A percentile compares a stretch with the other conserved stretches of the same genome.
phyloP scores from a whole-genome alignment of 805 yeast species.

The Pichia cabralensis region DNA sequence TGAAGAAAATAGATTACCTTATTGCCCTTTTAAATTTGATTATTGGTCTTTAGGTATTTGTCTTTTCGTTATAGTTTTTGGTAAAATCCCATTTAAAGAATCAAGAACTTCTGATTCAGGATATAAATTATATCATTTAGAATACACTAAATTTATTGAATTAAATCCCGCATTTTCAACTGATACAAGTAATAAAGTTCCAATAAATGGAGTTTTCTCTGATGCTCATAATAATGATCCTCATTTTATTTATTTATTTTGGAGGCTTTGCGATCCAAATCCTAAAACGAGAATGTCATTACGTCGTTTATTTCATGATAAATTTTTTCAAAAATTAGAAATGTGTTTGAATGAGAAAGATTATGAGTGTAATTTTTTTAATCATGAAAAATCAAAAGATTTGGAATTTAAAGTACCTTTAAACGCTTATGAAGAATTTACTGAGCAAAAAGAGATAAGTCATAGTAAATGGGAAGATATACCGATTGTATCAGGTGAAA shows the following conservation, averaged over 20 bases:
- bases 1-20: conserved; percentile 17
- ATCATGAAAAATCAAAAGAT: conserved; percentile 9
- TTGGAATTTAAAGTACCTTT: conserved; percentile 6
- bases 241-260: conserved; percentile 27
- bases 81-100: conserved; percentile 49
- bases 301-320: conserved; percentile 45
- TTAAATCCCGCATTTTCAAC: conserved; percentile 36
- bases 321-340: conserved; percentile 52
- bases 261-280: conserved; percentile 66
- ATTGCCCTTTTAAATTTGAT: conserved; percentile 59
- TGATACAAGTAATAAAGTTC: conserved; percentile 45
- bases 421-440: conserved; percentile 5
- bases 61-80: conserved; percentile 48
- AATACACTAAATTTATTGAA: conserved; percentile 28
- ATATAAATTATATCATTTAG: conserved; percentile 44
- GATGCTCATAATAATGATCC: conserved; percentile 14
- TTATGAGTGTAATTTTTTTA: conserved; percentile 19
- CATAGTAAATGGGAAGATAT: conserved; percentile 7
- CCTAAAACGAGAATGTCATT: conserved; percentile 43
- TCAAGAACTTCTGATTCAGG: conserved; percentile 37
- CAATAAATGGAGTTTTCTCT: conserved; percentile 27
- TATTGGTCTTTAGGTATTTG: conserved; percentile 66
- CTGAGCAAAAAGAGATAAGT: conserved; percentile 4
- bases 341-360: conserved; percentile 44
- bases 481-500: conserved; percentile 1